Percentiles rank a stretch among this genome's conserved stretches.
Evolutionary conservation across 2,329 filamentous ascomycete species (phyloP).

Genomic region (Colletotrichum salicis): DNA sequence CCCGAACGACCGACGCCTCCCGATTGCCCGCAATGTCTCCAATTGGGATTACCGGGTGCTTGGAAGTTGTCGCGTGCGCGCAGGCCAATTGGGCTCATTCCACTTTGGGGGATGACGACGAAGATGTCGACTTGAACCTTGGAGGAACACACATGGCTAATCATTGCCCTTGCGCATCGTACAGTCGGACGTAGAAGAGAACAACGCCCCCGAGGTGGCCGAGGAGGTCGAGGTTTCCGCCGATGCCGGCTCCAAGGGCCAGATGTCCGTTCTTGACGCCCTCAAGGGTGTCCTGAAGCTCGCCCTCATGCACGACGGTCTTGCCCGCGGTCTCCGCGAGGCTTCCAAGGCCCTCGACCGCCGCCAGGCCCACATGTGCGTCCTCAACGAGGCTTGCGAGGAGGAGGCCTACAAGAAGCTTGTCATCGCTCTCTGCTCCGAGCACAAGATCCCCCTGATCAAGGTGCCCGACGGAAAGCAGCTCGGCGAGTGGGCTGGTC

Average conservation of each 20-base stretch:
- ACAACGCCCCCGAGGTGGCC: conserved; percentile 81
- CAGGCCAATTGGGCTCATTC: not conserved
- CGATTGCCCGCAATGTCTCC: not conserved
- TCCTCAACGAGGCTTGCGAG: conserved; percentile 99
- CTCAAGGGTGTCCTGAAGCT: conserved; percentile 99
- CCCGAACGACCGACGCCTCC: not conserved
- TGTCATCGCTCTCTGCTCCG: conserved; percentile 96
- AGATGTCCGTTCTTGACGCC: conserved; percentile 98
- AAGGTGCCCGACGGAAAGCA: conserved; percentile 99
- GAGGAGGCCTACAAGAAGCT: conserved; percentile 99
- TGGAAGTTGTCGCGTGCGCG: not conserved
- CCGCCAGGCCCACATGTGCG: conserved; percentile 99
- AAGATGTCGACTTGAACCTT: not conserved
- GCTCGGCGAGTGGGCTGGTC: conserved; percentile 99
- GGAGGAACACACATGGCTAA: conserved; percentile 34
- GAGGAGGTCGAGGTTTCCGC: conserved; percentile 96
- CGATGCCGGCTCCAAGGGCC: conserved; percentile 86
- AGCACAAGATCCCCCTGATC: conserved; percentile 99
- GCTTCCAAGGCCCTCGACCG: conserved; percentile 98
- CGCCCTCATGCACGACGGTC: conserved; percentile 98
- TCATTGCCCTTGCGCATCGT: conserved; percentile 30
- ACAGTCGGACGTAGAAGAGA: conserved; percentile 99
- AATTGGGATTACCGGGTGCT: not conserved
- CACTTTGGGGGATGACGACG: not conserved
- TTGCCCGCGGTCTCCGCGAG: conserved; percentile 97